Percentiles rank a stretch among this genome's conserved stretches.
phyloP scores from a whole-genome alignment of 208 protist species.

The Leishmania mexicana region DNA sequence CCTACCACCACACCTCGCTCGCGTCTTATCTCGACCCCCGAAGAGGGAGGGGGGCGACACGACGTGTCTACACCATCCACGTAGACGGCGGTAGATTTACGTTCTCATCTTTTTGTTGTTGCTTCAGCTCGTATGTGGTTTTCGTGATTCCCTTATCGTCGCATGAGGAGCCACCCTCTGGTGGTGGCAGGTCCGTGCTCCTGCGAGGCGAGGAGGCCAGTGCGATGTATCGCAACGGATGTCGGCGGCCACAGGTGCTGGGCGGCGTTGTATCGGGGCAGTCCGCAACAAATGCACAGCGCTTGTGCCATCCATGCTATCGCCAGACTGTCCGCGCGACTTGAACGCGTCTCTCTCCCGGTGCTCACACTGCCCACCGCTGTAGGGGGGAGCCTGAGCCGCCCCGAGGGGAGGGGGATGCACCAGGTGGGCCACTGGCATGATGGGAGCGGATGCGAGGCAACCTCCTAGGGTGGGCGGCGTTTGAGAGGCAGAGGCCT shows the following conservation, averaged over 20 bases:
- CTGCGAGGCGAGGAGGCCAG: neutral
- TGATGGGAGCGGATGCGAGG: neutral
- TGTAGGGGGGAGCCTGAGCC: neutral
- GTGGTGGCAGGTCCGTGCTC: neutral
- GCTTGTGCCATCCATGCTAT: neutral
- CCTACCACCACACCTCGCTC: neutral
- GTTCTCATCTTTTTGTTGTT: slow-evolving; percentile 10
- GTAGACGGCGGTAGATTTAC: neutral
- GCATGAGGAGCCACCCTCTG: neutral
- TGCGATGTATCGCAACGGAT: neutral
- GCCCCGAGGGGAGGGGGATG: neutral
- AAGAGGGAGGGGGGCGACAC: neutral
- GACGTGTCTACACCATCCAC: neutral
- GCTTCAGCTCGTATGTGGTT: neutral
- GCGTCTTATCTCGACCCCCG: neutral
- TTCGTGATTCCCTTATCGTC: neutral
- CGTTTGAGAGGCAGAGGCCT: neutral
- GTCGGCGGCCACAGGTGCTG: neutral
- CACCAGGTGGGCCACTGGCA: neutral
- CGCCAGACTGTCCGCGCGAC: neutral
- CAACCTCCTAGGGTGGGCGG: neutral
- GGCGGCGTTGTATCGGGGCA: neutral
- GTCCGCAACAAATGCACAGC: neutral
- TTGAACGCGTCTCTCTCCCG: neutral
- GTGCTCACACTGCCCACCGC: neutral